Base-by-base conservation (phyloP, 176 grass and related monocot species). In the Carex kokanica region DNA sequence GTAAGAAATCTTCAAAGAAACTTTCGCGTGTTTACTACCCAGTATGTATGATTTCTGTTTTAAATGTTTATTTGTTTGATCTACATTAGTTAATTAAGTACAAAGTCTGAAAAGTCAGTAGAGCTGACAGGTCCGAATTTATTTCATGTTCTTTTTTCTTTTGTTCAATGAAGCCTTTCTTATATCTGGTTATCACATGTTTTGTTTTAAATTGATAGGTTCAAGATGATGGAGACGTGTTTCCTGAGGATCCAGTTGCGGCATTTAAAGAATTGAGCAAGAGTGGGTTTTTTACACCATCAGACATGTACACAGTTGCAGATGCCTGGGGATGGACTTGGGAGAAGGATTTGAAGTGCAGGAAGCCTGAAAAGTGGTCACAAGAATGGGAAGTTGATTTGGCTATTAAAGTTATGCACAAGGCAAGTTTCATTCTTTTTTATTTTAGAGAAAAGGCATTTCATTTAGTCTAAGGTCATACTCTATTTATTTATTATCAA, bases 241-340 rank as follows among this genome's bases (percentile, higher is more conserved):
- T 98, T 84, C 95, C 95, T 63, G 89, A 94, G 81, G 95, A 98
- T 87, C 85, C 90, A 55, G 79, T 88, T 86, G 95, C 91, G 88
- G 90, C 95, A 72, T 98, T 98, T 81, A 94, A 93, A 73, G 92
- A 90, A 86, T 92, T 98, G 92, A 84, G 90, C 4, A 89, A 94
- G 78, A 90, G 87, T 56, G 88, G 86, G 31, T 88, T 87, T 88
- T 98, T 94, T 70, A 87, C 90, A 77, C 83, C 91, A 64, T 86
- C 85, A 86, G 92, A 98, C 72, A 94, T 98, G 92, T 98, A 88
- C 84, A 98, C 92, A 24, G 93, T 91, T 23, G 90, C 92, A 51
- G 92, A 98, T 94, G 95, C 90, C 74, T 98, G 92, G 95, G 90
- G 90, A 78, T 98, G 95, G 95, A 94, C 90, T 84, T 98, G 95